Evolutionary conservation across 2,329 filamentous ascomycete species (phyloP).

Genomic region (Lecanosticta acicola): DNA sequence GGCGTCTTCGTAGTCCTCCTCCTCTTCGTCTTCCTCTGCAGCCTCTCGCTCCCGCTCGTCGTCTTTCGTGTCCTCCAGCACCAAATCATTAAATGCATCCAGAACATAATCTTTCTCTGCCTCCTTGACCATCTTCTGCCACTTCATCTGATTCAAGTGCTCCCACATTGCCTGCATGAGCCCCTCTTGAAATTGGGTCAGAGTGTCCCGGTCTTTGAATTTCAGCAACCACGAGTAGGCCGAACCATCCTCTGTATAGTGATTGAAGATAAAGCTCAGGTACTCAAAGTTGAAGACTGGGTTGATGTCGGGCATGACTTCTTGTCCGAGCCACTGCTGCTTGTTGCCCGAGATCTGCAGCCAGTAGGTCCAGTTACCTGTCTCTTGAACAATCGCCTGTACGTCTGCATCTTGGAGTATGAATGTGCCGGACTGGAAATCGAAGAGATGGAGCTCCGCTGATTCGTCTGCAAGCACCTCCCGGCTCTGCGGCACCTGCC

Average conservation of each 20-base stretch:
- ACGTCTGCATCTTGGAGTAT: slow-evolving; percentile 70
- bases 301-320: slow-evolving; percentile 84
- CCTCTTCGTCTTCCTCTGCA: slow-evolving; percentile 52
- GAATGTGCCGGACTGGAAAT: slow-evolving; percentile 82
- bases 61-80: slow-evolving; percentile 72
- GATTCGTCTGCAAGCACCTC: slow-evolving; percentile 70
- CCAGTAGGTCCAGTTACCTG: slow-evolving; percentile 94
- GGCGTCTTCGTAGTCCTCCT: slow-evolving; percentile 56
- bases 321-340: slow-evolving; percentile 79
- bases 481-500: slow-evolving; percentile 58
- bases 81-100: slow-evolving; percentile 90
- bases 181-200: slow-evolving; percentile 86
- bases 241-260: slow-evolving; percentile 80
- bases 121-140: slow-evolving; percentile 79
- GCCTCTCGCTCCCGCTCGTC: slow-evolving; percentile 49
- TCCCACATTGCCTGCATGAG: slow-evolving; percentile 97
- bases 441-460: slow-evolving; percentile 88
- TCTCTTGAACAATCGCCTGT: slow-evolving; percentile 73
- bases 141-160: slow-evolving; percentile 88
- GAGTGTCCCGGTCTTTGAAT: slow-evolving; percentile 74
- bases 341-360: slow-evolving; percentile 73
- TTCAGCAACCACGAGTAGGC: slow-evolving; percentile 94
- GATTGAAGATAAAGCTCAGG: slow-evolving; percentile 98
- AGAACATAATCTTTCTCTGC: slow-evolving; percentile 90
- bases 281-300: slow-evolving; percentile 99